Evolutionary conservation across 345 rosid species (phyloP).

Genomic region (Chamaenerion angustifolium): DNA sequence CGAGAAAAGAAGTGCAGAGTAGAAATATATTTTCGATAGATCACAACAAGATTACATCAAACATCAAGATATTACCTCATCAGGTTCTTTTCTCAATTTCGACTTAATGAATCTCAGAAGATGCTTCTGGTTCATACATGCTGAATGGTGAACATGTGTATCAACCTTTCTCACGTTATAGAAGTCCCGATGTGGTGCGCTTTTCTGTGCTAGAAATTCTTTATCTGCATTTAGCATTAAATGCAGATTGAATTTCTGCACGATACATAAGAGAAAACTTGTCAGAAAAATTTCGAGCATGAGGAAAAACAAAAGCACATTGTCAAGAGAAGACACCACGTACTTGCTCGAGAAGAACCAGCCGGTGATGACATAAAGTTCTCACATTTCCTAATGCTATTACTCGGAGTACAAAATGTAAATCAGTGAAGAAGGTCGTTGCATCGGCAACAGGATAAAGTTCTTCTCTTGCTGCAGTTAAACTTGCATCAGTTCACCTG

Average conservation of each 20-base stretch:
- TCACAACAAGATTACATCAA: background rate
- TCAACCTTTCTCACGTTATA: constrained; percentile 98
- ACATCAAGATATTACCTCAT: constrained; percentile 47
- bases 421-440: constrained; percentile 79
- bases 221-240: constrained; percentile 97
- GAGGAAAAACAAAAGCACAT: background rate
- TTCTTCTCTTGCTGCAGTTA: constrained; percentile 37
- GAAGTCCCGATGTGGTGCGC: constrained; percentile 99
- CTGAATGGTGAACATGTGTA: constrained; percentile 98
- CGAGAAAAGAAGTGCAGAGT: too few relatives aligned
- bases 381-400: constrained; percentile 88
- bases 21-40: too few relatives aligned
- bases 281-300: background rate
- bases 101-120: constrained; percentile 97
- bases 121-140: constrained; percentile 99
- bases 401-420: constrained; percentile 74
- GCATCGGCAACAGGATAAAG: constrained; percentile 90
- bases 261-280: background rate
- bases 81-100: constrained; percentile 90
- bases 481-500: too few relatives aligned
- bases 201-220: constrained; percentile 96
- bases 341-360: constrained; percentile 94
- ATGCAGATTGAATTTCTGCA: constrained; percentile 96
- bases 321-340: background rate
- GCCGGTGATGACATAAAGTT: constrained; percentile 81